Evolutionary conservation across 1,284 basidiomycete genomes (phyloP), one percentile per base, ranked within the genome.

Genomic region (Sphaerobolus stellatus): DNA sequence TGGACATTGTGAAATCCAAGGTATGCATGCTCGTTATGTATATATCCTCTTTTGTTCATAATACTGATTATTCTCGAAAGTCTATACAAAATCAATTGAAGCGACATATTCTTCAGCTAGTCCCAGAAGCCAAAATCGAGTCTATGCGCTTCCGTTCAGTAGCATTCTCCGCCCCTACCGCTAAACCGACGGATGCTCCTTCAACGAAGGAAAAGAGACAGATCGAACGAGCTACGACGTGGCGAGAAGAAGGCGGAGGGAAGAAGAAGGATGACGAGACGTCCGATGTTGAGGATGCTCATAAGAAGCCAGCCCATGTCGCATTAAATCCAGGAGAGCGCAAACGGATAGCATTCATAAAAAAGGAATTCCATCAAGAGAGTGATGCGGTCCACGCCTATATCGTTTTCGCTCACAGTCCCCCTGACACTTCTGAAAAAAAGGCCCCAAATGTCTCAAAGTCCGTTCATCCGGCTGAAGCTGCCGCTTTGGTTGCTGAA

Each of bases 331-430:
- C 91, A 0, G 81, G 81, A 54, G 91, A 98, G 70, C 98, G 98
- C 77, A 92, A 96, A 71, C 91, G 90, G 63, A 86, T 98, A 36
- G 92, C 94, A 0, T 97, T 94, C 68, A 97, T 98, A 70, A 93
- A 94, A 66, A 86, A 88, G 56, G 91, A 95, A 62, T 82, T 94
- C 64, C 92, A 95, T 69, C 58, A 63, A 13, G 77, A 79, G 24
- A 82, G 84, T 3, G 82, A 83, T 59, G 79, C 82, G 24, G 80
- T 90, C 58, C 90, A 94, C 64, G 91, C 91, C 1, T 97, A 97
- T 68, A 73, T 94, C 52, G 92, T 97, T 27, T 94, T 95, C 67
- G 90, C 87, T 1, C 81, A 92, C 67, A 75, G 84, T 7, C 63
- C 69, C 14, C 83, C 82, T 4, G 62, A 71, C 54, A 61, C 69